Percentiles rank a stretch among this genome's conserved stretches.
phyloP scores from a whole-genome alignment of 495 filamentous ascomycete genomes.

The Penicillium lagena region DNA sequence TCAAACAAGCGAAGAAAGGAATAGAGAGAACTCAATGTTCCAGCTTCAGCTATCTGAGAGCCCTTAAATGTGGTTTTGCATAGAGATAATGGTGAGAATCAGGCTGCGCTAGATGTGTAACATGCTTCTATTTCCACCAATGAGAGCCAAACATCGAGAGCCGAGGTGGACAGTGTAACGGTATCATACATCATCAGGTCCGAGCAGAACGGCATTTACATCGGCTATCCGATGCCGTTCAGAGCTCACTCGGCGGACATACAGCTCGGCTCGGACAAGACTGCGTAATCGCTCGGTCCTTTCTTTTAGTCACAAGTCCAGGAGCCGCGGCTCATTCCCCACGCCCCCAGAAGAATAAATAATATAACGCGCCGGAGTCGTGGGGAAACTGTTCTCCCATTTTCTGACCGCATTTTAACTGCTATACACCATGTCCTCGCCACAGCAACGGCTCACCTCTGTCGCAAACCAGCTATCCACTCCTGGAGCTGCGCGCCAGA shows the following conservation, averaged over 20 bases:
- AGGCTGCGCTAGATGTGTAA: no score
- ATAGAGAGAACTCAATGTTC: no score
- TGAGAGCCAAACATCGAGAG: neutral
- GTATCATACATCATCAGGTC: conserved; percentile 22
- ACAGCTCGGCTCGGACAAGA: conserved; percentile 13
- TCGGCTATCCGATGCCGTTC: neutral
- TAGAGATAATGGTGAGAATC: no score
- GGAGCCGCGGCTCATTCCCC: neutral
- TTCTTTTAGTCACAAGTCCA: neutral
- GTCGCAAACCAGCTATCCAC: conserved; percentile 35
- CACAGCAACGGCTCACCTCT: conserved; percentile 35
- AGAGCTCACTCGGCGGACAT: neutral
- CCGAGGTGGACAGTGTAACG: conserved; percentile 23
- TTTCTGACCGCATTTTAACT: neutral
- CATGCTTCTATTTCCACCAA: conserved; percentile 2
- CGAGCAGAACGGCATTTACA: conserved; percentile 20
- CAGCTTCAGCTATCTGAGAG: no score
- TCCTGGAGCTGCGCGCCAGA: conserved; percentile 23
- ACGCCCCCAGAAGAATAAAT: neutral
- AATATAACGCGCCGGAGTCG: no score
- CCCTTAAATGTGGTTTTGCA: no score
- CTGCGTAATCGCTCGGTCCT: conserved; percentile 6
- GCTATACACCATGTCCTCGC: conserved; percentile 30
- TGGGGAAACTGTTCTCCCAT: neutral
- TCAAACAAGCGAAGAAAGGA: no score